These are phyloP conservation scores for Gnaphalium uliginosum DNA, from an alignment of 129 eudicot species.

Conservation along the genomic window DNA sequence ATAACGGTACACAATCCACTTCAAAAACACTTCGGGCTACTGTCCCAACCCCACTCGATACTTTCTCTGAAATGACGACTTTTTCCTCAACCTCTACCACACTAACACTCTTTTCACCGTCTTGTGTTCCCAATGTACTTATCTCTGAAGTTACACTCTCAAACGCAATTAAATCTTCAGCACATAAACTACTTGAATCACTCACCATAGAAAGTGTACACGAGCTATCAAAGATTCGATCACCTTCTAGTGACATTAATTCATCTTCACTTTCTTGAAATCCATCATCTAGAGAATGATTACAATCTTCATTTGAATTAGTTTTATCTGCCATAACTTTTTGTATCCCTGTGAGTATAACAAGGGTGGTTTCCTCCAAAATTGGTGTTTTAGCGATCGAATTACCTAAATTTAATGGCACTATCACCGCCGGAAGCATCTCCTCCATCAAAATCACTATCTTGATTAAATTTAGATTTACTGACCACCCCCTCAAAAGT, in stretches of 20 bases:
- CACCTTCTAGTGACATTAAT: constrained; percentile 57
- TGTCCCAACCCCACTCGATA: constrained; percentile 33
- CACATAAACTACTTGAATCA: constrained; percentile 76
- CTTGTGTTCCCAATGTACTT: constrained; percentile 39
- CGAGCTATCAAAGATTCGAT: constrained; percentile 53
- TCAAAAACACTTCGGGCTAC: constrained; percentile 68
- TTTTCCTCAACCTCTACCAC: constrained; percentile 41
- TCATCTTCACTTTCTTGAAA: constrained; percentile 68
- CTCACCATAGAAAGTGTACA: constrained; percentile 65
- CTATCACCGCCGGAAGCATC: constrained; percentile 48
- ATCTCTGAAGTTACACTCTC: constrained; percentile 45
- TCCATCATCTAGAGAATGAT: constrained; percentile 39
- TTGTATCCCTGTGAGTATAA: constrained; percentile 38
- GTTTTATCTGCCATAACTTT: constrained; percentile 47
- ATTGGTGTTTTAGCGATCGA: constrained; percentile 32
- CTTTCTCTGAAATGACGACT: constrained; percentile 41
- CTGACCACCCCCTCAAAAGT: constrained; percentile 43
- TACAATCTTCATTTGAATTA: constrained; percentile 32
- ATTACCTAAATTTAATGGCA: constrained; percentile 69
- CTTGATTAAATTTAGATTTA: constrained; percentile 40
- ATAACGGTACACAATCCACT: constrained; percentile 72
- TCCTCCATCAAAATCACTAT: constrained; percentile 71
- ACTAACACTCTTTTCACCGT: constrained; percentile 31
- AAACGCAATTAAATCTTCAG: constrained; percentile 57
- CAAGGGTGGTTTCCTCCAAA: constrained; percentile 30